Conservation (phyloP, 2,329 filamentous ascomycete species). For the Diaporthe citriasiana region DNA sequence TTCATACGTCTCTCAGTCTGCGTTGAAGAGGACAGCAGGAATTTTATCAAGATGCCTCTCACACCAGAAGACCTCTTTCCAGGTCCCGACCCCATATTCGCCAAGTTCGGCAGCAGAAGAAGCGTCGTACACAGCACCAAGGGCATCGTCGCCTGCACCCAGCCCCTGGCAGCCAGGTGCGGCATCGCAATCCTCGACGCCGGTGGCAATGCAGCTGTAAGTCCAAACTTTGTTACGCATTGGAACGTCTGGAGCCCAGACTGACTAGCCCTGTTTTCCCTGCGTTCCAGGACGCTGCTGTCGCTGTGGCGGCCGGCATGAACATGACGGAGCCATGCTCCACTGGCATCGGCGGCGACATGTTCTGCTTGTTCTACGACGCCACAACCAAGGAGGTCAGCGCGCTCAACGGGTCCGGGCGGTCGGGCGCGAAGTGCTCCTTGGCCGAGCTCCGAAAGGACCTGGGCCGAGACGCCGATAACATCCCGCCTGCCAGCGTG, state of each 20-base stretch:
- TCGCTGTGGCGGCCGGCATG: constrained; percentile 91
- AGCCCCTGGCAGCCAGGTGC: constrained; percentile 90
- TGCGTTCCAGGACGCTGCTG: constrained; percentile 97
- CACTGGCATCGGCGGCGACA: constrained; percentile 96
- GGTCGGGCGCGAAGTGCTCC: constrained; percentile 77
- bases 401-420: constrained; percentile 94
- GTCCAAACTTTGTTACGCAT: constrained; percentile 51
- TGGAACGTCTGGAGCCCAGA: background rate
- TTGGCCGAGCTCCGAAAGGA: constrained; percentile 79
- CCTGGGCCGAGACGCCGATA: constrained; percentile 67
- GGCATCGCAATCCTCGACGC: constrained; percentile 87
- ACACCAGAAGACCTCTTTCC: constrained; percentile 62
- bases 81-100: constrained; percentile 62
- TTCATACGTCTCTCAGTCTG: background rate
- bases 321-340: constrained; percentile 95
- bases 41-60: constrained; percentile 59
- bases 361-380: constrained; percentile 96
- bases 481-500: constrained; percentile 81
- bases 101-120: constrained; percentile 81
- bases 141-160: constrained; percentile 90
- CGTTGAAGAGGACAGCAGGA: background rate
- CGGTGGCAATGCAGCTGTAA: constrained; percentile 93
- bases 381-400: constrained; percentile 85
- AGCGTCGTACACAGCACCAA: constrained; percentile 95
- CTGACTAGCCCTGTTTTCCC: constrained; percentile 22